These are phyloP conservation scores for Boletus sensibilis DNA, from an alignment of 768 basidiomycete species.

Conservation along the genomic window DNA sequence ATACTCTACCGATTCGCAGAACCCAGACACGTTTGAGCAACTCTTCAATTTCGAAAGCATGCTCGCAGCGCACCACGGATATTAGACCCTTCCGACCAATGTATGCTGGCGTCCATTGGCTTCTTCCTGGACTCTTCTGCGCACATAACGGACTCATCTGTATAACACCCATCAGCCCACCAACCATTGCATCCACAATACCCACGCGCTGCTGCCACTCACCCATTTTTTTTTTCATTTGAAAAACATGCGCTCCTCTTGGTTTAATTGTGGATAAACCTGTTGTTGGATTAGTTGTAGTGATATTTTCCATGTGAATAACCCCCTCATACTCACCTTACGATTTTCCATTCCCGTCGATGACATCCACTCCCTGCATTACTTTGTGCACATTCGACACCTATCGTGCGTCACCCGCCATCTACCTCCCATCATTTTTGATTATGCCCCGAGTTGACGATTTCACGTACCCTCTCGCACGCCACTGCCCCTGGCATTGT, in stretches of 20 bases:
- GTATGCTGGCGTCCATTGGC: slow-evolving; percentile 38
- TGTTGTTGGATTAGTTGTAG: slow-evolving; percentile 39
- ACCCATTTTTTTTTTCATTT: slow-evolving; percentile 3
- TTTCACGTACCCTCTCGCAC: slow-evolving; percentile 27
- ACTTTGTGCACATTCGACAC: slow-evolving; percentile 5
- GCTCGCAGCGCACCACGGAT: slow-evolving; percentile 33
- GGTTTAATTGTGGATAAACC: slow-evolving; percentile 36
- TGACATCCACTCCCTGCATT: slow-evolving; percentile 2
- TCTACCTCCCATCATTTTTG: slow-evolving; percentile 7
- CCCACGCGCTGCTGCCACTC: slow-evolving; percentile 32
- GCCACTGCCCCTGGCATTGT: slow-evolving; percentile 23
- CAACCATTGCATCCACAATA: slow-evolving; percentile 29
- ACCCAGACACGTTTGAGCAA: slow-evolving; percentile 36
- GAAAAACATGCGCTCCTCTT: slow-evolving; percentile 25
- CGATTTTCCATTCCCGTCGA: slow-evolving; percentile 12
- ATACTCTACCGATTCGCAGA: slow-evolving; percentile 30
- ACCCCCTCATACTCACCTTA: slow-evolving; percentile 24
- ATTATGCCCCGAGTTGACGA: slow-evolving; percentile 34
- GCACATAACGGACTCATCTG: slow-evolving; percentile 31
- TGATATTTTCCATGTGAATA: slow-evolving; percentile 34
- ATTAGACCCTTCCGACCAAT: slow-evolving; percentile 32
- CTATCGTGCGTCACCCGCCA: slow-evolving; percentile 25
- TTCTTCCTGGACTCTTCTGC: slow-evolving; percentile 25
- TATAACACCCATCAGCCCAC: slow-evolving; percentile 27
- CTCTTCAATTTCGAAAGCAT: slow-evolving; percentile 39